phyloP scores from a whole-genome alignment of 306 rosid genomes.

The Vachellia pachyceras region DNA sequence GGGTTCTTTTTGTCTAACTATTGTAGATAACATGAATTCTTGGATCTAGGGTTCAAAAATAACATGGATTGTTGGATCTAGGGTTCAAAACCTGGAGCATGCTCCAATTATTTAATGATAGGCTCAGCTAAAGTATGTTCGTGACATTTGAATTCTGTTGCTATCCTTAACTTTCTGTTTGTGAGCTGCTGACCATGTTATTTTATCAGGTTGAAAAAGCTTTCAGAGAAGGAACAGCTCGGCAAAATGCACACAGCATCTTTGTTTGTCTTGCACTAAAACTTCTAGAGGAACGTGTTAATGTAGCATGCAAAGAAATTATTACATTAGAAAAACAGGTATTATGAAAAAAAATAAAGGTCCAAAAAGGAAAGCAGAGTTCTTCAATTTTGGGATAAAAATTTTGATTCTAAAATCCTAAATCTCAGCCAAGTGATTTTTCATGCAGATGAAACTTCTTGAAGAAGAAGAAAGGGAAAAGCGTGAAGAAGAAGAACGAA shows the following conservation, averaged over 20 bases:
- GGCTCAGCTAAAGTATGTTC: background rate
- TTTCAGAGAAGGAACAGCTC: conserved; percentile 99
- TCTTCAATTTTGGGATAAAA: conserved; percentile 33
- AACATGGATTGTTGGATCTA: background rate
- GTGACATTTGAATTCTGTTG: conserved; percentile 22
- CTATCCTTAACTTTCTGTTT: background rate
- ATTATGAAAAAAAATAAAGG: conserved; percentile 30
- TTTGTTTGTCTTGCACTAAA: conserved; percentile 95
- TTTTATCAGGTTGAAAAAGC: conserved; percentile 95
- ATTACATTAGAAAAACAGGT: conserved; percentile 98
- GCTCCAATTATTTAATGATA: background rate
- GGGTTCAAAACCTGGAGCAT: conserved; percentile 6
- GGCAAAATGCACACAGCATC: conserved; percentile 99
- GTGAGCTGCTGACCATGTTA: conserved; percentile 39
- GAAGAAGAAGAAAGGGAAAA: conserved; percentile 99
- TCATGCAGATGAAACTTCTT: conserved; percentile 88
- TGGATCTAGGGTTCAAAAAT: conserved; percentile 16
- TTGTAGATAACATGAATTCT: background rate
- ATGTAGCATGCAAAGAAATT: conserved; percentile 97
- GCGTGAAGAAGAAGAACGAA: conserved; percentile 98
- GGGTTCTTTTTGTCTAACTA: background rate
- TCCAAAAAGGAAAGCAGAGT: conserved; percentile 5
- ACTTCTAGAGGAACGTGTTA: conserved; percentile 95
- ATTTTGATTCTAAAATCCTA: conserved; percentile 44
- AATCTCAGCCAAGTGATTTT: conserved; percentile 39